Evolutionary conservation across 805 yeast species (phyloP).

Genomic region (Metschnikowia drakensbergensis): DNA sequence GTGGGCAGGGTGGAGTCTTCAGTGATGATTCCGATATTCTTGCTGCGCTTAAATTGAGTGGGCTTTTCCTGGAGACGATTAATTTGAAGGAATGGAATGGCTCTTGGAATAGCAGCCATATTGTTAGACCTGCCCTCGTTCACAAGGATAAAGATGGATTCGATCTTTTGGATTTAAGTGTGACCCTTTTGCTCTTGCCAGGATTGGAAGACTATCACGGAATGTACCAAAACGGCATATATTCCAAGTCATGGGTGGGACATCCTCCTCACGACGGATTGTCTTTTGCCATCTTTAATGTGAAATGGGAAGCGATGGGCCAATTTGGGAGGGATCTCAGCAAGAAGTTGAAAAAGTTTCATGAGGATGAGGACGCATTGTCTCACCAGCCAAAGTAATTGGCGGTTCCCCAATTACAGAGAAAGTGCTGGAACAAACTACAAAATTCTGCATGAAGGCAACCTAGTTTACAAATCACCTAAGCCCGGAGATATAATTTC

Average conservation of each 20-base stretch:
- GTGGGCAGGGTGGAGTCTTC: constrained; percentile 71
- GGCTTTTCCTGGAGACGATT: constrained; percentile 46
- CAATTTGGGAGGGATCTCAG: constrained; percentile 28
- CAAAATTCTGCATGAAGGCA: neutral
- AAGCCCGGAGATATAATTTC: neutral
- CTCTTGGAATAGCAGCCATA: constrained; percentile 25
- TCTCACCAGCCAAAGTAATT: constrained; percentile 17
- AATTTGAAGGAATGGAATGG: constrained; percentile 33
- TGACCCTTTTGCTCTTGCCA: constrained; percentile 64
- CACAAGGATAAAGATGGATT: constrained; percentile 20
- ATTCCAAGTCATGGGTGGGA: constrained; percentile 68
- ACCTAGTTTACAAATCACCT: neutral
- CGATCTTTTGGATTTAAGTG: constrained; percentile 45
- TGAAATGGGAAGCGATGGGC: constrained; percentile 44
- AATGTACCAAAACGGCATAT: constrained; percentile 60
- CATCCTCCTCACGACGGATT: constrained; percentile 67
- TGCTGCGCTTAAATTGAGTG: constrained; percentile 70
- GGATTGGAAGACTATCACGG: constrained; percentile 63
- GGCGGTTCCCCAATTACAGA: constrained; percentile 31
- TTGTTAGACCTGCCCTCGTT: constrained; percentile 22
- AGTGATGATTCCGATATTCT: constrained; percentile 91
- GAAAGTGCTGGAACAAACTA: neutral
- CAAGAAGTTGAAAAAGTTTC: constrained; percentile 28
- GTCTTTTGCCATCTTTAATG: constrained; percentile 58
- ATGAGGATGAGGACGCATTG: constrained; percentile 20